Percentiles rank a stretch among this genome's conserved stretches.
phyloP scores from a whole-genome alignment of 75 land plant species.

The Adiantum capillusveneris region DNA sequence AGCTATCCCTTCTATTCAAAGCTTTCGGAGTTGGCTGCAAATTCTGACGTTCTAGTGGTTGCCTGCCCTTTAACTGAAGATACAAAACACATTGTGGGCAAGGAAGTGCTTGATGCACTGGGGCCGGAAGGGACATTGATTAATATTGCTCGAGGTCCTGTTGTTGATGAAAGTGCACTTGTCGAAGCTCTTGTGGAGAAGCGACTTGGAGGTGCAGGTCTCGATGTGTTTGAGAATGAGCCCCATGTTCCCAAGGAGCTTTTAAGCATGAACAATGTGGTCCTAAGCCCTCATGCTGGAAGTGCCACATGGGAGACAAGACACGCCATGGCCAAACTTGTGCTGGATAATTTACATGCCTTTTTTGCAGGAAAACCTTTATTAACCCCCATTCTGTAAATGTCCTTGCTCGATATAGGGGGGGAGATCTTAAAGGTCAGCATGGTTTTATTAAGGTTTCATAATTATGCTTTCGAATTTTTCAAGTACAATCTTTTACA shows the following conservation, averaged over 20 bases:
- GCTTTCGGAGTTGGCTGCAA: constrained; percentile 57
- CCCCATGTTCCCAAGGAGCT: constrained; percentile 79
- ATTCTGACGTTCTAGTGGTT: constrained; percentile 59
- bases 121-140: constrained; percentile 81
- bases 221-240: constrained; percentile 88
- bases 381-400: too few relatives aligned
- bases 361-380: constrained; percentile 68
- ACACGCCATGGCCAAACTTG: constrained; percentile 78
- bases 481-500: too few relatives aligned
- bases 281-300: constrained; percentile 89
- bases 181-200: constrained; percentile 74
- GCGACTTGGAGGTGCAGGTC: constrained; percentile 81
- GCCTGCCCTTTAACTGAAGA: constrained; percentile 75
- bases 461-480: too few relatives aligned
- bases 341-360: constrained; percentile 75
- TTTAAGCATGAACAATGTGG: constrained; percentile 63
- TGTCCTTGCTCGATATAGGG: too few relatives aligned
- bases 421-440: too few relatives aligned
- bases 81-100: constrained; percentile 62
- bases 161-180: constrained; percentile 77
- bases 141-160: constrained; percentile 75
- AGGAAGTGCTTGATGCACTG: constrained; percentile 73
- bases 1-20: constrained; percentile 50
- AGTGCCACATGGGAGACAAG: constrained; percentile 74
- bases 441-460: too few relatives aligned